Percentiles rank a stretch among this genome's conserved stretches.
phyloP scores from a whole-genome alignment of 805 yeast species.

The Sugiyamaella qingdaonensis region DNA sequence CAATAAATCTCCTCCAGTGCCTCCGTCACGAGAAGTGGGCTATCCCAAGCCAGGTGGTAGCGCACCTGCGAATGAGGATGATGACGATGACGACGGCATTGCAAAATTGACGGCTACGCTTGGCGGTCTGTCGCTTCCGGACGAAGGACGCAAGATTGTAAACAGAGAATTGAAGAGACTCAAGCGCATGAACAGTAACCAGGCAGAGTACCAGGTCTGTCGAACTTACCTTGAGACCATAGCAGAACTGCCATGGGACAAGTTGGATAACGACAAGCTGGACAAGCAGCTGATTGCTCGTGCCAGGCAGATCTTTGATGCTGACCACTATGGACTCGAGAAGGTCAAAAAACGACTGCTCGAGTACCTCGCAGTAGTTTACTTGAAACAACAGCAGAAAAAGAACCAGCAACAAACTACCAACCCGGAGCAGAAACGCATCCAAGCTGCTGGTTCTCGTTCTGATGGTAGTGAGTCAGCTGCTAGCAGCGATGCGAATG shows the following conservation, averaged over 20 bases:
- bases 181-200: conserved; percentile 37
- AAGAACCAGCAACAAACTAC: conserved; percentile 7
- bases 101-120: conserved; percentile 29
- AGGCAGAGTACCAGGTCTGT: conserved; percentile 41
- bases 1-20: background rate
- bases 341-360: conserved; percentile 70
- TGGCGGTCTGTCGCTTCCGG: conserved; percentile 23
- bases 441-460: no score
- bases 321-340: conserved; percentile 75
- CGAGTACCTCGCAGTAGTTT: conserved; percentile 76
- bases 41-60: conserved; percentile 1
- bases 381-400: conserved; percentile 41
- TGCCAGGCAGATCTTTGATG: conserved; percentile 57
- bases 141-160: conserved; percentile 35
- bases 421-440: conserved; percentile 19
- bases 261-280: conserved; percentile 25
- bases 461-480: background rate
- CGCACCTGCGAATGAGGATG: conserved; percentile 14
- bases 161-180: conserved; percentile 36
- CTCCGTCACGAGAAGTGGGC: background rate
- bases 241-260: conserved; percentile 38
- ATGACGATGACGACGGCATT: conserved; percentile 35
- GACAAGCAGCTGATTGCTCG: conserved; percentile 39
- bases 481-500: background rate
- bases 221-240: conserved; percentile 39